phyloP scores from a whole-genome alignment of 495 filamentous ascomycete genomes.

The Umbilicaria muhlenbergii region DNA sequence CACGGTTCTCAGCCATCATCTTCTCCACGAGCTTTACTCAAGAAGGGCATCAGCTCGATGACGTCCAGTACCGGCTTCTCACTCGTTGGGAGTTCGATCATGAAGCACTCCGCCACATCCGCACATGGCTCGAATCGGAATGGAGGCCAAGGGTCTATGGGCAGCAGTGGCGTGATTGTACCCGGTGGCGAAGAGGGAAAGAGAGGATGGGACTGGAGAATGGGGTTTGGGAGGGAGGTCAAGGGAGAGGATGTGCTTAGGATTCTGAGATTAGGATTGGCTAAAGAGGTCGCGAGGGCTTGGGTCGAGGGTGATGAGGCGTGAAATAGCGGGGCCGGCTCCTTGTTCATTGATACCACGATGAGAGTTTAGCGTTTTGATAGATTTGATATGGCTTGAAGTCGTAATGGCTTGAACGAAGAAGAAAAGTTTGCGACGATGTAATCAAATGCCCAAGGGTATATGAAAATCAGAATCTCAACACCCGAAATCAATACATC shows the following conservation, averaged over 20 bases:
- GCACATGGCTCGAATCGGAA: conserved; percentile 34
- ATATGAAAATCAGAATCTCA: too few relatives aligned
- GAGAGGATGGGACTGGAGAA: conserved; percentile 80
- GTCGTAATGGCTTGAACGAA: too few relatives aligned
- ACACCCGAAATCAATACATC: background rate
- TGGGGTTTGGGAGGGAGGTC: conserved; percentile 36
- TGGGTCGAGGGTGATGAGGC: conserved; percentile 28
- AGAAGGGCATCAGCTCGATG: conserved; percentile 46
- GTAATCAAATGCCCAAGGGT: too few relatives aligned
- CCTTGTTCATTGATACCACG: too few relatives aligned
- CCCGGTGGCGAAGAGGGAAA: conserved; percentile 25
- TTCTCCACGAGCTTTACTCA: conserved; percentile 47
- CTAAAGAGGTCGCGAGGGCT: conserved; percentile 47
- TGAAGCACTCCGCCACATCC: too few relatives aligned
- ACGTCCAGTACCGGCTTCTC: conserved; percentile 45
- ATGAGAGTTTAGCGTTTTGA: too few relatives aligned
- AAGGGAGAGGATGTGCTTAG: conserved; percentile 52
- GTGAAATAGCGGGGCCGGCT: background rate
- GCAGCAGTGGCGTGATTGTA: conserved; percentile 39
- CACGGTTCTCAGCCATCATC: conserved; percentile 32
- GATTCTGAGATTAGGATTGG: conserved; percentile 57
- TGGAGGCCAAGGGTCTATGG: conserved; percentile 34
- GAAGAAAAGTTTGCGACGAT: too few relatives aligned
- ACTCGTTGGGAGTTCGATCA: conserved; percentile 54
- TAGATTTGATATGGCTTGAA: too few relatives aligned